Evolutionary conservation across 345 rosid genomes (phyloP), one percentile per base, ranked within the genome.

Genomic region (Ailanthus altissimus): DNA sequence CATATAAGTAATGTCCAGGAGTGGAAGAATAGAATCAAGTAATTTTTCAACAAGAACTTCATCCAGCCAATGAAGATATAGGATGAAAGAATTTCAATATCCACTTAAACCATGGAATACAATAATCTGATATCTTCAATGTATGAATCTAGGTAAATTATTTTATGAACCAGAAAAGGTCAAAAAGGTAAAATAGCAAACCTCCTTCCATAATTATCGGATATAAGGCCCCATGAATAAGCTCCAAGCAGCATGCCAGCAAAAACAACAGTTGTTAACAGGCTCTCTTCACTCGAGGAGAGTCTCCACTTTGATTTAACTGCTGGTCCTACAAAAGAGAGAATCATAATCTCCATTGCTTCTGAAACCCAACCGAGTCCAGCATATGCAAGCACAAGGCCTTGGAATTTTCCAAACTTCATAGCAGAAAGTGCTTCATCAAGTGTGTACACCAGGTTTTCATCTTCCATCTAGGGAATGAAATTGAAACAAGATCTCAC

Each of bases 311-410:
- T 67, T 5, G 81, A 51, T 77, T 85, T 81, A 21, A 88, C 83
- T 16, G 81, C 78, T 38, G 80, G 73, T 36, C 90, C 90, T 13
- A 88, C 79, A 23, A 88, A 88, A 20, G 89, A 88, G 20, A 88
- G 85, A 68, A 88, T 84, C 90, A 88, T 88, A 18, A 88, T 76
- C 32, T 85, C 89, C 87, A 88, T 84, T 3, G 89, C 89, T 74
- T 84, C 90, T 2, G 89, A 47, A 72, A 85, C 72, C 80, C 75
- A 82, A 58, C 87, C 86, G 18, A 85, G 53, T 28, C 90, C 89
- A 16, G 89, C 87, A 59, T 85, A 88, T 6, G 67, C 73, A 40
- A 88, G 91, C 77, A 83, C 83, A 46, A 81, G 40, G 10, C 5
- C 49, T 58, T 88, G 89, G 76, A 65, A 88, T 66, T 74, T 88